Evolutionary conservation across 192 early-diverging fungal genomes (phyloP).

Genomic region (Paraglomus occultum): DNA sequence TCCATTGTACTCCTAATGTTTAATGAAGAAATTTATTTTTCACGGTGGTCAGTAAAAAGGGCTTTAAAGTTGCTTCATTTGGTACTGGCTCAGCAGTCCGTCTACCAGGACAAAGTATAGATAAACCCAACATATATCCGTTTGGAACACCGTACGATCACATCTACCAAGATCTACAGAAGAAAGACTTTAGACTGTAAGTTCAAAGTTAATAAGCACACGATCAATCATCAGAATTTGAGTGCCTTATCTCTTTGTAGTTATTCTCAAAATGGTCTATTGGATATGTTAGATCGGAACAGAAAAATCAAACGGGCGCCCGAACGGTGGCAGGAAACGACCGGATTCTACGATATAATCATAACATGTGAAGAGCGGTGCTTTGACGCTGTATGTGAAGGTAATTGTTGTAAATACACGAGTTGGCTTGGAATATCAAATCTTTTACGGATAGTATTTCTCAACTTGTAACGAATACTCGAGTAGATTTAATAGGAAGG

Average conservation of each 20-base stretch:
- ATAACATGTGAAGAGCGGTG: conserved; percentile 96
- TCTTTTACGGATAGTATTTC: background rate
- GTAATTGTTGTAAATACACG: conserved; percentile 37
- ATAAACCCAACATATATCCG: conserved; percentile 86
- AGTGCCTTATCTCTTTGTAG: conserved; percentile 34
- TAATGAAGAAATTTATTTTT: background rate
- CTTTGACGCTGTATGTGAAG: conserved; percentile 91
- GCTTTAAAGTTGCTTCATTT: conserved; percentile 82
- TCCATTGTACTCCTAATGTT: background rate
- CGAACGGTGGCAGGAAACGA: conserved; percentile 79
- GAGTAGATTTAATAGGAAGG: conserved; percentile 70
- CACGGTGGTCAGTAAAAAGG: conserved; percentile 49
- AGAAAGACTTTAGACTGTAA: conserved; percentile 66
- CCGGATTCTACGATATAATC: conserved; percentile 81
- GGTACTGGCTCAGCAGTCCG: conserved; percentile 91
- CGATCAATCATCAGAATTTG: background rate
- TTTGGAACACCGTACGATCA: conserved; percentile 93
- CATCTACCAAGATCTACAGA: conserved; percentile 80
- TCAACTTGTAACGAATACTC: background rate
- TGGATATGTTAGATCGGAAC: conserved; percentile 94
- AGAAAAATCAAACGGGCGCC: conserved; percentile 87
- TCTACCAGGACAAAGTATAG: conserved; percentile 81
- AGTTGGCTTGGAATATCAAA: background rate
- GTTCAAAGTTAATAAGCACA: conserved; percentile 11
- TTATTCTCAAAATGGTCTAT: conserved; percentile 84